Conservation (phyloP, 2,329 filamentous ascomycete species). For the Aspergillus quadricinctus region DNA sequence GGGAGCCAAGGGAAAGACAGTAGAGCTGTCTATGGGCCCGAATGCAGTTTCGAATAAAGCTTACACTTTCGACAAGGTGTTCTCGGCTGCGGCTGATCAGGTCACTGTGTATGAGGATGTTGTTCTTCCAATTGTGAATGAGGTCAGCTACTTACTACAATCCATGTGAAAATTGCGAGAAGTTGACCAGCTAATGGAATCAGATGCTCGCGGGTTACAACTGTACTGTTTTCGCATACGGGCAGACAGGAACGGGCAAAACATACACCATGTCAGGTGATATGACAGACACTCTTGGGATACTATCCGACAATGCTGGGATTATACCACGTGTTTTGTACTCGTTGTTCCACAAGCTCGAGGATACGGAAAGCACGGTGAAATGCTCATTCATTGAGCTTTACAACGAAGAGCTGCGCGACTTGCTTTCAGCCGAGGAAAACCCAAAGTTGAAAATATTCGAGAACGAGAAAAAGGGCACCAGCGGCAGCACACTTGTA, state of each 20-base stretch:
- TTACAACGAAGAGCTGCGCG: constrained; percentile 95
- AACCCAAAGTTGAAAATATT: constrained; percentile 87
- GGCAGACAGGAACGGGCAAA: constrained; percentile 95
- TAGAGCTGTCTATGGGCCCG: constrained; percentile 88
- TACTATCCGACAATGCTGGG: constrained; percentile 85
- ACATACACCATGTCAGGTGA: constrained; percentile 99
- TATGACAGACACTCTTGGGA: constrained; percentile 80
- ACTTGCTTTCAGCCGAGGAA: constrained; percentile 79
- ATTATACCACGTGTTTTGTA: constrained; percentile 92
- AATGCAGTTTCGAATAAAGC: constrained; percentile 92
- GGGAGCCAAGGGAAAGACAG: constrained; percentile 76
- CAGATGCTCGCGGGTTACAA: constrained; percentile 93
- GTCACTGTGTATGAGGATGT: constrained; percentile 93
- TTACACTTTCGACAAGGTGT: constrained; percentile 96
- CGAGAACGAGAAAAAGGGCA: constrained; percentile 80
- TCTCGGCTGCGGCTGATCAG: constrained; percentile 91
- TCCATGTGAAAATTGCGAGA: background rate
- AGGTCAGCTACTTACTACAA: constrained; percentile 54
- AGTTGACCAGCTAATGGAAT: constrained; percentile 8
- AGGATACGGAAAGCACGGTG: constrained; percentile 79
- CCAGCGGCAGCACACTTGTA: constrained; percentile 71
- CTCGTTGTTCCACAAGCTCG: constrained; percentile 79
- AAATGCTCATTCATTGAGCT: constrained; percentile 98
- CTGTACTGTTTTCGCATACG: constrained; percentile 98
- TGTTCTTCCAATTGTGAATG: constrained; percentile 85